Base-by-base conservation (phyloP, 345 rosid genomes). In the Eucalyptus regnans region DNA sequence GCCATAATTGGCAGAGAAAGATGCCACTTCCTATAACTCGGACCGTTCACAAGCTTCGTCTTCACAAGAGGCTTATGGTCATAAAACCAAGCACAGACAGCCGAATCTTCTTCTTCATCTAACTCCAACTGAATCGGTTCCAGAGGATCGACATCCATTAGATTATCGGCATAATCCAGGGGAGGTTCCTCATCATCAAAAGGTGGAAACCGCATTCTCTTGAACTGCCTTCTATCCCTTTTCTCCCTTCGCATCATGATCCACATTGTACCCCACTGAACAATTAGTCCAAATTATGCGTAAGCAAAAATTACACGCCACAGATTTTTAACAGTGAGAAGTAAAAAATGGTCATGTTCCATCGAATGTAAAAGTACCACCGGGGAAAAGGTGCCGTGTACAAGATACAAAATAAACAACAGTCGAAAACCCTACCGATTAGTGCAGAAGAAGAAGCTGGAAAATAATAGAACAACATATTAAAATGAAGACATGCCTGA, bases 181-280 rank as follows among this genome's bases (percentile, higher is more conserved):
- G 99, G 99, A 83, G 99, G 99, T 92, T 98, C 99, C 91, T 98
- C 99, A n/a, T 98, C 99, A 89, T 98, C 99, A 93, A 98, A 98
- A 48, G 99, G 99, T 7, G 99, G 99, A 92, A 98, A 98, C 89
- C 99, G 94, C 99, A 98, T 98, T 89, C 99, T 94, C 95, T 98
- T 98, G 93, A 98, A 98, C 91, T 98, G 99, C 68, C 99, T 95
- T 86, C 99, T 95, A 90, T 98, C 99, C 94, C 99, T 95, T 94
- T 98, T 98, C 94, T 98, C 99, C 89, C 99, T 96, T 86, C 99
- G 94, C 99, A 98, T 98, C 99, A 98, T 98, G 64, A 98, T 98
- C 99, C 99, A 98, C 99, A 98, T 98, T 13, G 99, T 90, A 46
- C 99, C 99, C 99, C 99, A 98, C 97, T 98, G 92, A 81, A 68